Evolutionary conservation across 345 rosid genomes (phyloP).

Genomic region (Anacardium occidentale): DNA sequence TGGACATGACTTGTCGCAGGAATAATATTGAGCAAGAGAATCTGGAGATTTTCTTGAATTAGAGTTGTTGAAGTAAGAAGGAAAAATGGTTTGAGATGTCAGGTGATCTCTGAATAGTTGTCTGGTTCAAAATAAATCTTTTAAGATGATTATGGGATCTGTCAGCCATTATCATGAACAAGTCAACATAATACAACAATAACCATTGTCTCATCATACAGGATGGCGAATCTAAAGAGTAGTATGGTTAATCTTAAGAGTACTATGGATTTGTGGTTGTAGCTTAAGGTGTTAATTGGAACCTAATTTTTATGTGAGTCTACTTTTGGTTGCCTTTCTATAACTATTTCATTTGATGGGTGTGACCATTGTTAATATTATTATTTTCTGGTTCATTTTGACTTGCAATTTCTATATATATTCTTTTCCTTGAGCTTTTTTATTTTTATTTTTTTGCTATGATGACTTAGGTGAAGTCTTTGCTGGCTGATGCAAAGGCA

Average conservation of each 20-base stretch:
- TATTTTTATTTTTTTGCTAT: slow-evolving; percentile 9
- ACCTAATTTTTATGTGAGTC: not conserved
- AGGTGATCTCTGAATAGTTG: not conserved
- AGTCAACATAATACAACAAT: slow-evolving; percentile 1
- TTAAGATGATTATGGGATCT: not conserved
- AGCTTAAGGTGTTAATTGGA: not conserved
- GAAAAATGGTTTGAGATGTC: not conserved
- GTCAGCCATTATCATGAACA: not conserved
- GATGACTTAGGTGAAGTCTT: slow-evolving; percentile 55
- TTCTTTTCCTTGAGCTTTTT: slow-evolving; percentile 8
- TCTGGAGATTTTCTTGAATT: not conserved
- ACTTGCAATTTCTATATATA: not conserved
- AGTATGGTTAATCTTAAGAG: not conserved
- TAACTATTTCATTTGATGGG: not conserved
- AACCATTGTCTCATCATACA: not conserved
- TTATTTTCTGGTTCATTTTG: slow-evolving; percentile 5
- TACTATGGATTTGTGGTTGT: not conserved
- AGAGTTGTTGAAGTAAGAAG: not conserved
- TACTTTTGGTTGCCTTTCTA: not conserved
- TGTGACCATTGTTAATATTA: not conserved
- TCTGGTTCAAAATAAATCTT: not conserved
- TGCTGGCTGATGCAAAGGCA: slow-evolving; percentile 75
- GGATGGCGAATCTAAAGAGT: not conserved
- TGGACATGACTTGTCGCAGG: not conserved
- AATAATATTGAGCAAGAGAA: not conserved